Conservation (phyloP, 1,139 yeast species). For the Hanseniaspora gamundiae region DNA sequence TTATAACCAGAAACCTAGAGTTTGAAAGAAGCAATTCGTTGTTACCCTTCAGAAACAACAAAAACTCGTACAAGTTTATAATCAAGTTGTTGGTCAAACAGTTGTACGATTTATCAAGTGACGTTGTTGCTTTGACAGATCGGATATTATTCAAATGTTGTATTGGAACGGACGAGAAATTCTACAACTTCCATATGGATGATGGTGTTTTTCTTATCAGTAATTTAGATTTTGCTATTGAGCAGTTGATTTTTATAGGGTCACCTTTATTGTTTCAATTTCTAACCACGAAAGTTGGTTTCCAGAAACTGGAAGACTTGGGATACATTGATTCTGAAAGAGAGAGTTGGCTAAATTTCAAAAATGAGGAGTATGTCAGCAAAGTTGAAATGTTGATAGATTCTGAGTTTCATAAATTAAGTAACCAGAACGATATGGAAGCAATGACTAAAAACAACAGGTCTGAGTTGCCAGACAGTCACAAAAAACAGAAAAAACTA, state of each 20-base stretch:
- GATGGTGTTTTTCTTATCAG: neutral
- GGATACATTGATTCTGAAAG: slow-evolving; percentile 47
- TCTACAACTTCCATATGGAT: slow-evolving; percentile 14
- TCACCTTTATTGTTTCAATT: slow-evolving; percentile 38
- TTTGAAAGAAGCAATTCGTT: neutral
- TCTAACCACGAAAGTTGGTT: slow-evolving; percentile 45
- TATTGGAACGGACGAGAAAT: slow-evolving; percentile 24
- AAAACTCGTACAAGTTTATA: slow-evolving; percentile 23
- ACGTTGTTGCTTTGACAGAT: slow-evolving; percentile 48
- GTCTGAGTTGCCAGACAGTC: too few relatives aligned
- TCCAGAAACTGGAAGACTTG: slow-evolving; percentile 36
- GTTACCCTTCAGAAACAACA: slow-evolving; percentile 19
- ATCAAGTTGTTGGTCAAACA: slow-evolving; percentile 49
- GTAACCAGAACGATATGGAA: neutral
- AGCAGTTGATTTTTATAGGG: slow-evolving; percentile 25
- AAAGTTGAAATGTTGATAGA: slow-evolving; percentile 33
- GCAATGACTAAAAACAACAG: slow-evolving; percentile 12
- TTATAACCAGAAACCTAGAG: neutral
- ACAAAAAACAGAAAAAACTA: slow-evolving; percentile 15
- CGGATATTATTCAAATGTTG: slow-evolving; percentile 38
- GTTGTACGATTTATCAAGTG: slow-evolving; percentile 52
- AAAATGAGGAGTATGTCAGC: slow-evolving; percentile 39
- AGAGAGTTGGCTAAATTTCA: slow-evolving; percentile 44
- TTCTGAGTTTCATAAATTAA: slow-evolving; percentile 8
- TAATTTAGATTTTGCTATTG: slow-evolving; percentile 13